Base-by-base conservation (phyloP, 768 basidiomycete genomes). In the Suillus subalutaceus region DNA sequence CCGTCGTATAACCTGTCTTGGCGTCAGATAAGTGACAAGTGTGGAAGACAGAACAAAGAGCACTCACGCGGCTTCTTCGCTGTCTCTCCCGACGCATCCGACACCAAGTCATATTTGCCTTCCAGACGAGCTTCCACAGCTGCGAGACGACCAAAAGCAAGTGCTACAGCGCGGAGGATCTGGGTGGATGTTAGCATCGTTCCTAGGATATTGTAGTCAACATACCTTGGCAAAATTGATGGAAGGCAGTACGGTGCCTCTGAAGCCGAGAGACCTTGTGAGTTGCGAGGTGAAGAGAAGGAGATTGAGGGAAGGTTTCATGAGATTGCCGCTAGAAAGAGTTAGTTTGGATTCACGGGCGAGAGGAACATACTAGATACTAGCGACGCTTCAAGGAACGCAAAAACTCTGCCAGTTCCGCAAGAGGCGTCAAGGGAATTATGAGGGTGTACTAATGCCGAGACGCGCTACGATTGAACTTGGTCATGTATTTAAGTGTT, bases 301-400 rank as follows among this genome's bases (percentile, higher is more conserved):
- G 52, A 97, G 81, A 75, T 98, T 96, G n/a, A 98, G 87, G 0
- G 91, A 87, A 0, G 97, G 96, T 74, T 99, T 99, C 67, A 96
- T 87, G 44, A 97, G 74, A 75, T 99, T 99, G 6, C 96, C 96
- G 73, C 95, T 96, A 18, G 20, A 18, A 46, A 37, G 61, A 44
- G 50, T 56, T 35, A 59, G 38, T 32, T 6, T 16, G 3, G n/a
- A n/a, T 30, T 32, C 56, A 13, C 2, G 48, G 18, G 18, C 0
- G 7, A 57, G 23, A 63, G 8, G 20, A 23, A 84, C 94, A 69
- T 66, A 95, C 95, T 98, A 98, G 48, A 98, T 83, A 0, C 91
- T 90, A 4, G 94, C 84, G 35, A 98, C 84, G 0, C 91, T 86
- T 32, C 32, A 37, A 9, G 37, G 9, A 2, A 82, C 62, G 79